phyloP scores from a whole-genome alignment of 345 rosid species.

The Moricandia moricandioides region DNA sequence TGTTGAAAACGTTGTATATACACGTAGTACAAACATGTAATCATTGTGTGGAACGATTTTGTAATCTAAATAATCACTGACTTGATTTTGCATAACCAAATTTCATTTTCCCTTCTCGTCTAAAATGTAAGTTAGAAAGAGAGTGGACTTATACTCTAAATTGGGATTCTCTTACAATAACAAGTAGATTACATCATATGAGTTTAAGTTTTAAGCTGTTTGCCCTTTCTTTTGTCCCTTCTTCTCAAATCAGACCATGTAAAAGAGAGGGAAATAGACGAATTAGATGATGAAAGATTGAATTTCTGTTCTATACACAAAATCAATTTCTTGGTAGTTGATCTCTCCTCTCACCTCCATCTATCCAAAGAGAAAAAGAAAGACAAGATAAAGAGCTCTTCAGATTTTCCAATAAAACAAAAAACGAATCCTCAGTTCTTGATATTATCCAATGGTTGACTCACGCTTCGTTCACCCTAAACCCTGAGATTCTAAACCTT shows the following conservation, averaged over 20 bases:
- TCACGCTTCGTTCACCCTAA: constrained; percentile 2
- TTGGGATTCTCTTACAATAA: constrained; percentile 2
- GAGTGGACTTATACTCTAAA: not conserved
- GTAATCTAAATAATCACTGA: not conserved
- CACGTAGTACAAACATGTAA: constrained; percentile 11
- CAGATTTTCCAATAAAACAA: constrained; percentile 13
- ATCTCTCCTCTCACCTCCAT: constrained; percentile 18
- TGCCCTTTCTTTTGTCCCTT: not conserved
- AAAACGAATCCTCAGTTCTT: constrained; percentile 21
- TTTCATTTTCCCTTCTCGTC: not conserved
- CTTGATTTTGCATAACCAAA: not conserved
- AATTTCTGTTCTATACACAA: constrained; percentile 32
- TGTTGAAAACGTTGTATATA: constrained; percentile 18
- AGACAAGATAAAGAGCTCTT: constrained; percentile 24
- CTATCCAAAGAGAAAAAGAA: constrained; percentile 6
- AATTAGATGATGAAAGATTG: constrained; percentile 30
- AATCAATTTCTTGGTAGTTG: constrained; percentile 30
- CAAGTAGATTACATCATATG: constrained; percentile 14
- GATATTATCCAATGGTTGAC: constrained; percentile 27
- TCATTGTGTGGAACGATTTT: constrained; percentile 5
- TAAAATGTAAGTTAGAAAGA: not conserved
- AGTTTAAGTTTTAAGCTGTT: not conserved
- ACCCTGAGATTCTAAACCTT: constrained; percentile 26
- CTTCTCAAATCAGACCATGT: not conserved
- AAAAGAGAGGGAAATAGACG: constrained; percentile 12